Conservation (phyloP, 345 rosid genomes). For the Moricandia arvensis region DNA sequence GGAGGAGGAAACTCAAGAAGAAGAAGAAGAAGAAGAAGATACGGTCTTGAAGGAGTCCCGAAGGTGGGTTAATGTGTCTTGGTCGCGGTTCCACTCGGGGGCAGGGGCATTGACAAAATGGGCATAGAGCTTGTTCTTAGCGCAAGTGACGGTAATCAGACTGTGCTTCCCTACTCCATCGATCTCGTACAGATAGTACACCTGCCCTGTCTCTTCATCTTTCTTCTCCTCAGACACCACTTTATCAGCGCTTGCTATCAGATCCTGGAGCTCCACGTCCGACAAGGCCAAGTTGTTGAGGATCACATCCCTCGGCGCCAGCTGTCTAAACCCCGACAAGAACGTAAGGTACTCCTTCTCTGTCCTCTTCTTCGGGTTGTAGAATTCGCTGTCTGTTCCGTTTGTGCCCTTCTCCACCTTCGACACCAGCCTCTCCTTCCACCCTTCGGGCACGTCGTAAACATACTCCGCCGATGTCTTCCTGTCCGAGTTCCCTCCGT, state of each 20-base stretch:
- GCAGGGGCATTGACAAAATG: conserved; percentile 74
- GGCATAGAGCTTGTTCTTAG: conserved; percentile 83
- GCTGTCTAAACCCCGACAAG: conserved; percentile 71
- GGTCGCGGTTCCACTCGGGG: conserved; percentile 77
- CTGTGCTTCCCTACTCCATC: conserved; percentile 71
- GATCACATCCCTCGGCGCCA: conserved; percentile 75
- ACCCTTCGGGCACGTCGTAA: conserved; percentile 86
- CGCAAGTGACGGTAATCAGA: conserved; percentile 78
- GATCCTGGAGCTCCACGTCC: conserved; percentile 81
- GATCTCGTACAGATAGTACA: conserved; percentile 78
- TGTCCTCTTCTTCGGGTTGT: conserved; percentile 73
- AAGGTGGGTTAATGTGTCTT: conserved; percentile 68
- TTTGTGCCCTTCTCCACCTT: conserved; percentile 94
- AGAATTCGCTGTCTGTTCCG: conserved; percentile 85
- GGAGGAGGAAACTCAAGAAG: not conserved
- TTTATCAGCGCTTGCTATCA: conserved; percentile 69
- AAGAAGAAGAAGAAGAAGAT: not conserved
- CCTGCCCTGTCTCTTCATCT: conserved; percentile 59
- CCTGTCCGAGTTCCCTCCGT: conserved; percentile 87
- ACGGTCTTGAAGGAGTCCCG: conserved; percentile 40
- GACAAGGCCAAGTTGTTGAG: conserved; percentile 72
- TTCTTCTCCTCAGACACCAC: conserved; percentile 58
- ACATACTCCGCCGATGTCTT: conserved; percentile 86
- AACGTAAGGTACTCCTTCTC: conserved; percentile 87
- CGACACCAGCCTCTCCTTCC: conserved; percentile 90